Evolutionary conservation across 2,329 filamentous ascomycete species (phyloP), one percentile per base, ranked within the genome.

Genomic region (Graphiopsis chlorocephala): DNA sequence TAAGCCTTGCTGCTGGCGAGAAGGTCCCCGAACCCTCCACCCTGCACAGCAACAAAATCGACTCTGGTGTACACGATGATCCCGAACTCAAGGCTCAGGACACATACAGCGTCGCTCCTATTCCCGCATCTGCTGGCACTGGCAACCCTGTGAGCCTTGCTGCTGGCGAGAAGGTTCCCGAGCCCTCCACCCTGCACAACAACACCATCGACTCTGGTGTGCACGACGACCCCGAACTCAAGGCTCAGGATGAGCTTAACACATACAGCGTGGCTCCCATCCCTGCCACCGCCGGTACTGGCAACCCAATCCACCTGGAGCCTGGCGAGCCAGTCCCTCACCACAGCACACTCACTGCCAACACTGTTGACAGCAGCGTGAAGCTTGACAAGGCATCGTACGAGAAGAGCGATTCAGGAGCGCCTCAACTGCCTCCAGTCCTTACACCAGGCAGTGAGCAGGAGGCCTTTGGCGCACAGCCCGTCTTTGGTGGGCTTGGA

Each of bases 271-370:
- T 86, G 64, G 82, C 83, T 59, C 86, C 86, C 15, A 80, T 88
- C 61, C 85, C 86, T 42, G 85, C 86, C 4, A 84, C 84, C 23
- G 79, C 78, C 64, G 85, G 85, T 59, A 75, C 78, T 64, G 86
- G 92, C 63, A 97, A 97, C 78, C 93, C 94, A 8, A 86, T 97
- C 76, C 84, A 85, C 72, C 84, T 96, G 63, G 84, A 85, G 26
- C 90, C 93, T 4, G 93, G 93, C 72, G 91, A 96, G 80, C 87
- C 88, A 76, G 85, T 97, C 11, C 93, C 93, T 47, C 84, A 90
- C 56, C 77, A 84, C 28, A 85, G 80, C 76, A 84, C 84, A 28
- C 74, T 93, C 71, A 88, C 87, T 56, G 78, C 84, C 60, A 90
- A 91, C 76, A 89, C 92, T 59, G 85, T 97, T 73, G 86, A 88